These are phyloP conservation scores for Heterobasidion irregulare DNA, from an alignment of 1,284 basidiomycete genomes.

Conservation along the genomic window DNA sequence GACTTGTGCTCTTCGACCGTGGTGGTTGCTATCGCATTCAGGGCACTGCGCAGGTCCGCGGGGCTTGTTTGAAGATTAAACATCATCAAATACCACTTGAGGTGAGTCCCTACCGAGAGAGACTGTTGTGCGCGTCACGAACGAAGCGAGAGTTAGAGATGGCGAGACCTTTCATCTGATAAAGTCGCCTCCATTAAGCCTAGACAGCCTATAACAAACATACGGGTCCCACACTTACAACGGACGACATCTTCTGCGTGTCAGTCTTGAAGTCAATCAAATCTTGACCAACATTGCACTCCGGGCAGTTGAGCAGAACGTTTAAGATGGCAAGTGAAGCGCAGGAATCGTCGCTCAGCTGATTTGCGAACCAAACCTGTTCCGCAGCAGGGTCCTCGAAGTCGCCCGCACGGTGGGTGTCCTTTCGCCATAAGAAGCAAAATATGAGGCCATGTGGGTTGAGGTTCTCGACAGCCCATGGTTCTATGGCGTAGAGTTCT, in stretches of 20 bases:
- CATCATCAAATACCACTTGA: neutral
- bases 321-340: conserved; percentile 54
- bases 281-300: conserved; percentile 36
- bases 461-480: conserved; percentile 50
- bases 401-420: conserved; percentile 34
- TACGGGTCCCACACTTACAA: conserved; percentile 28
- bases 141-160: conserved; percentile 44
- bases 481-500: conserved; percentile 54
- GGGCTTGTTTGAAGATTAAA: conserved; percentile 27
- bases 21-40: conserved; percentile 33
- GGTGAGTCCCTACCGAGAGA: conserved; percentile 36
- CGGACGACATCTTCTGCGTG: conserved; percentile 45
- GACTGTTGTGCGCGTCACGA: conserved; percentile 45
- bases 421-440: conserved; percentile 48
- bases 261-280: conserved; percentile 37
- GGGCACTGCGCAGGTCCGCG: conserved; percentile 45
- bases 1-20: conserved; percentile 30
- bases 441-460: conserved; percentile 45
- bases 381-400: conserved; percentile 46
- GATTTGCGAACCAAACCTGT: conserved; percentile 57
- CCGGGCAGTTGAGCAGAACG: conserved; percentile 45
- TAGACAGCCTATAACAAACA: neutral
- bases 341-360: conserved; percentile 57
- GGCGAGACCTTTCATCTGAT: conserved; percentile 56
- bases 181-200: neutral